phyloP scores from a whole-genome alignment of 139 green algal genomes.

The Diplosphaera chodatii region DNA sequence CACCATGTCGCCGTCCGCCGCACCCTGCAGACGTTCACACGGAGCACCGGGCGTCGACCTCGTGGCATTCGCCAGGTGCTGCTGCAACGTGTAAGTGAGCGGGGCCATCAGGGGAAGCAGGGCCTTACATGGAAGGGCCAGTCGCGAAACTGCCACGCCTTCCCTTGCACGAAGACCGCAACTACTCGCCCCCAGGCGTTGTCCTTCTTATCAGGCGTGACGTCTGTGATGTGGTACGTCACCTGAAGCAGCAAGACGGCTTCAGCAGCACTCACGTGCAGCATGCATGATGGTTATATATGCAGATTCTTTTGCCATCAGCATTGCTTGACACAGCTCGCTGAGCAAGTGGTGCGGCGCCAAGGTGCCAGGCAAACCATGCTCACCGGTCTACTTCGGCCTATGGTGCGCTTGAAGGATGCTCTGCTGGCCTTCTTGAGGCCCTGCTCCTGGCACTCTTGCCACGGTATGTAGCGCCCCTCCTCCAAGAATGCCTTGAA shows the following conservation, averaged over 20 bases:
- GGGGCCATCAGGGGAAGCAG: background rate
- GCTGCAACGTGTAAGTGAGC: background rate
- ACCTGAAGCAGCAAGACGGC: no score
- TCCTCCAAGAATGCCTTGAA: constrained; percentile 47
- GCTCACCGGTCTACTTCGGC: constrained; percentile 32
- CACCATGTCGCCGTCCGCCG: background rate
- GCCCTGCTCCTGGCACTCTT: constrained; percentile 20
- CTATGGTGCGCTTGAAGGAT: constrained; percentile 33
- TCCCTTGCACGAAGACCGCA: constrained; percentile 57
- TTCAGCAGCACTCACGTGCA: background rate
- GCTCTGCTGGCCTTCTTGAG: constrained; percentile 1
- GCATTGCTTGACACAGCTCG: no score
- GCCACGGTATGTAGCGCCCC: constrained; percentile 28
- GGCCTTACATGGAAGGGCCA: constrained; percentile 35
- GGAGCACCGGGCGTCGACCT: no score
- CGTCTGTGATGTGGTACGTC: constrained; percentile 47
- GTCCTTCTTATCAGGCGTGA: constrained; percentile 13
- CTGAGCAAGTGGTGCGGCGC: no score
- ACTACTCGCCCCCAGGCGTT: constrained; percentile 60
- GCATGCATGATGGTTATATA: no score
- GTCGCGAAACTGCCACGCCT: constrained; percentile 68
- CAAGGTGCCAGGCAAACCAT: no score
- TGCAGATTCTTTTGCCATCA: no score
- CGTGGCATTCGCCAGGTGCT: background rate
- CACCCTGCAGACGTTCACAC: no score